Evolutionary conservation across 2,329 filamentous ascomycete genomes (phyloP).

Genomic region (Reticulascus tulasneorum): DNA sequence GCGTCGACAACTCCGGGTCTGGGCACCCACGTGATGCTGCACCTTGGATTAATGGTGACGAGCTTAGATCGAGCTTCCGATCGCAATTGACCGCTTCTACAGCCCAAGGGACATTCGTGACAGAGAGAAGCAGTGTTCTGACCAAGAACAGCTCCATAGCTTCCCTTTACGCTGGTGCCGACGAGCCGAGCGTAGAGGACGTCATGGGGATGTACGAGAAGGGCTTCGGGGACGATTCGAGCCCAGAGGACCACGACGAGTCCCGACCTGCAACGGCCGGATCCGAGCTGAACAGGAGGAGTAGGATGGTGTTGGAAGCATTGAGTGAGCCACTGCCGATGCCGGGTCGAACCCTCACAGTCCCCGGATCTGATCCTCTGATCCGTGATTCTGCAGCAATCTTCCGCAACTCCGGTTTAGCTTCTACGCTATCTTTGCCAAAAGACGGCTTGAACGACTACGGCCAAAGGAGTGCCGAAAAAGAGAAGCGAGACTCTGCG

Average conservation of each 20-base stretch:
- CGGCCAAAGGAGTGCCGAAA: slow-evolving; percentile 16
- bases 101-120: slow-evolving; percentile 59
- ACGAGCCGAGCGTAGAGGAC: slow-evolving; percentile 61
- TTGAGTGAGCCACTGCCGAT: slow-evolving; percentile 31
- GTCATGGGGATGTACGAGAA: slow-evolving; percentile 68
- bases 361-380: slow-evolving; percentile 14
- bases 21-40: slow-evolving; percentile 29
- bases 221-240: slow-evolving; percentile 49
- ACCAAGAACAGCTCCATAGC: slow-evolving; percentile 75
- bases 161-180: slow-evolving; percentile 51
- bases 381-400: slow-evolving; percentile 31
- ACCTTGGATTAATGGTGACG: slow-evolving; percentile 48
- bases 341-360: slow-evolving; percentile 16
- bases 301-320: slow-evolving; percentile 34
- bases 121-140: slow-evolving; percentile 76
- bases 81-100: slow-evolving; percentile 53
- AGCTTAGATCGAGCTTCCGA: slow-evolving; percentile 52
- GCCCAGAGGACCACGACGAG: slow-evolving; percentile 24
- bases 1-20: slow-evolving; percentile 34
- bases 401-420: slow-evolving; percentile 34
- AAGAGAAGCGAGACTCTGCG: slow-evolving; percentile 47
- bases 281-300: slow-evolving; percentile 33
- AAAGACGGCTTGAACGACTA: slow-evolving; percentile 17
- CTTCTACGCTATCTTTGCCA: slow-evolving; percentile 34
- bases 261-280: slow-evolving; percentile 31